Conservation (phyloP, 139 green algal species). For the Chlorella sp. region DNA sequence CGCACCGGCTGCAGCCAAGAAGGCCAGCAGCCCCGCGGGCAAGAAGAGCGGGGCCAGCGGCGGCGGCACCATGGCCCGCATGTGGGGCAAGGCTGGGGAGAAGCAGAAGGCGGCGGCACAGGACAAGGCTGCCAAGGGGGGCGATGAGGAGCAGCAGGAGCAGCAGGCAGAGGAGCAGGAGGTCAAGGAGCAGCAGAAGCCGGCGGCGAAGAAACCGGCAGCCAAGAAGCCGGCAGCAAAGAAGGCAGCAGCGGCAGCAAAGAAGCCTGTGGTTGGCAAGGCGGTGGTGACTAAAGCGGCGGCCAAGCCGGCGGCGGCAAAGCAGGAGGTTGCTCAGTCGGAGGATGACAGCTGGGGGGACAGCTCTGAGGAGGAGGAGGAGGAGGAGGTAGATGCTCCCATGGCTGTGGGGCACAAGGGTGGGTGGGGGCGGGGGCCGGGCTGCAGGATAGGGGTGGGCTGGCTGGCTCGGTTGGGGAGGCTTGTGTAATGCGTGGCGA, state of each 20-base stretch:
- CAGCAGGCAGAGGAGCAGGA: not conserved
- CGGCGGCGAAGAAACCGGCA: conserved; percentile 1
- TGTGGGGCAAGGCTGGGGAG: conserved; percentile 11
- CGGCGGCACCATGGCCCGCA: conserved; percentile 6
- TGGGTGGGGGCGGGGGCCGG: not conserved
- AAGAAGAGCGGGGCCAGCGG: not conserved
- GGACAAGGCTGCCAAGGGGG: not conserved
- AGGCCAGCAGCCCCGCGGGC: not conserved
- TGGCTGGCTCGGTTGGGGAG: not conserved
- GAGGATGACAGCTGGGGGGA: not conserved
- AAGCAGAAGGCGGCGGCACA: not conserved
- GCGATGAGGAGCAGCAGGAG: not conserved
- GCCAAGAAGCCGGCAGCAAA: not conserved
- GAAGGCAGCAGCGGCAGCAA: conserved; percentile 15
- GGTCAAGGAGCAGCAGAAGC: not conserved
- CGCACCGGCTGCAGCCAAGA: not conserved
- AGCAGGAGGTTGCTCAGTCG: not conserved
- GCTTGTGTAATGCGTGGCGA: not conserved
- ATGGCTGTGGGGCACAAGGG: conserved; percentile 13
- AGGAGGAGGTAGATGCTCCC: not conserved
- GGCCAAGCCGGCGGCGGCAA: not conserved
- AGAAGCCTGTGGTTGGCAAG: not conserved
- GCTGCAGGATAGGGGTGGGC: not conserved
- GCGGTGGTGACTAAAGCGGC: not conserved
- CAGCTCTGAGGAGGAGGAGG: not conserved